Conservation (phyloP, 2,329 filamentous ascomycete genomes). For the Claviceps spartinae region DNA sequence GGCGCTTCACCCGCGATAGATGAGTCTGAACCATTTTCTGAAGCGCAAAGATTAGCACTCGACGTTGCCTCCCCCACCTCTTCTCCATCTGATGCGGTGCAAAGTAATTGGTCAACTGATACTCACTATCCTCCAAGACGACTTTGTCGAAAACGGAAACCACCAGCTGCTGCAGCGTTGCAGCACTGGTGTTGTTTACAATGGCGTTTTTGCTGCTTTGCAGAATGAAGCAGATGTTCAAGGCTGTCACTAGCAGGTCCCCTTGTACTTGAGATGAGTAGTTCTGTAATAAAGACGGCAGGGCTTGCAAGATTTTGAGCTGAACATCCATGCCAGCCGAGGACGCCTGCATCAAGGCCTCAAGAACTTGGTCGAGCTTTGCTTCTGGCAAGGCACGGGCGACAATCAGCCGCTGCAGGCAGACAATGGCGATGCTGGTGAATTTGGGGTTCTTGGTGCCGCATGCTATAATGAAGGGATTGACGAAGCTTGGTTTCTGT, state of each 20-base stretch:
- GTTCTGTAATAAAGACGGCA: constrained; percentile 82
- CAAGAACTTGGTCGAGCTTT: constrained; percentile 72
- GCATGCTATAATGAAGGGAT: constrained; percentile 89
- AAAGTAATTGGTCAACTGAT: not conserved
- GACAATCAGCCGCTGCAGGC: constrained; percentile 78
- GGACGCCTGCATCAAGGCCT: constrained; percentile 75
- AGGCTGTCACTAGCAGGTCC: constrained; percentile 63
- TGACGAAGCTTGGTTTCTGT: constrained; percentile 69
- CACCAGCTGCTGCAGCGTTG: constrained; percentile 89
- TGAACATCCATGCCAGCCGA: constrained; percentile 77
- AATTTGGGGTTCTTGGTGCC: constrained; percentile 82
- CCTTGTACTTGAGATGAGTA: constrained; percentile 72
- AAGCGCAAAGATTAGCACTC: not conserved
- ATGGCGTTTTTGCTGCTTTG: constrained; percentile 87
- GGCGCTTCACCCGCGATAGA: constrained; percentile 54
- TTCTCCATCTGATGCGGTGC: not conserved
- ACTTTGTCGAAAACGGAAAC: constrained; percentile 92
- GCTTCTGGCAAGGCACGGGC: constrained; percentile 65
- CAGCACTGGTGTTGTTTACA: constrained; percentile 89
- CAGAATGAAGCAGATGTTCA: constrained; percentile 85
- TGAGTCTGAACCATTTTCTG: constrained; percentile 34
- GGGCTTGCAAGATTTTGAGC: constrained; percentile 83
- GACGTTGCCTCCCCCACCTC: not conserved
- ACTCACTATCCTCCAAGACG: constrained; percentile 58
- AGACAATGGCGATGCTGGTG: constrained; percentile 73